Evolutionary conservation across 345 rosid genomes (phyloP).

Genomic region (Euphorbia pulcherrima): DNA sequence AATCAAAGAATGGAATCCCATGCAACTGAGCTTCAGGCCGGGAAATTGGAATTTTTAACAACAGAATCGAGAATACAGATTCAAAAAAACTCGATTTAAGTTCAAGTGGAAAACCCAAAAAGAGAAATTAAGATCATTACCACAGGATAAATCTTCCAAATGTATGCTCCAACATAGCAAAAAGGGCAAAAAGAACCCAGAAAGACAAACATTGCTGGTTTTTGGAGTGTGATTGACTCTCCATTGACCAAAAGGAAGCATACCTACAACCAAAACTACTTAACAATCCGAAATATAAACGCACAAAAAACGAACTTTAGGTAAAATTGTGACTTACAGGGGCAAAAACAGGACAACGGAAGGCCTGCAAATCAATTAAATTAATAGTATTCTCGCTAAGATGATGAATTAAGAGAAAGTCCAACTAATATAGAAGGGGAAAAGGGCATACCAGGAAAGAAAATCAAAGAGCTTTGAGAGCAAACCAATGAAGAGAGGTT

Average conservation of each 20-base stretch:
- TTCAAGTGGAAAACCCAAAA: neutral
- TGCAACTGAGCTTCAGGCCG: too few relatives aligned
- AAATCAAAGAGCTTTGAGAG: constrained; percentile 20
- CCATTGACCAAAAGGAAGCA: constrained; percentile 27
- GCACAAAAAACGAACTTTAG: neutral
- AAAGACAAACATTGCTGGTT: constrained; percentile 36
- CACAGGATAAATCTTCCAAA: constrained; percentile 19
- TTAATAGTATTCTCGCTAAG: neutral
- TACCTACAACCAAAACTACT: constrained; percentile 9
- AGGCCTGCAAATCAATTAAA: constrained; percentile 29
- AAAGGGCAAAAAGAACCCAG: constrained; percentile 35
- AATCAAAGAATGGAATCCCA: too few relatives aligned
- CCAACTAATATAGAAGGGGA: neutral
- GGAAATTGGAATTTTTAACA: too few relatives aligned
- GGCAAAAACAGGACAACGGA: constrained; percentile 33
- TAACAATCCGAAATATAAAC: neutral
- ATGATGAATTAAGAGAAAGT: neutral
- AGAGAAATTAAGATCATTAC: constrained; percentile 18
- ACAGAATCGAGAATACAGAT: too few relatives aligned
- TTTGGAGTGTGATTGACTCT: constrained; percentile 21
- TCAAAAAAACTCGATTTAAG: neutral
- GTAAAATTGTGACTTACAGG: constrained; percentile 23
- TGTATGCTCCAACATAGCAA: constrained; percentile 22
- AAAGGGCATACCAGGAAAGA: constrained; percentile 24
- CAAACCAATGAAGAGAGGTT: constrained; percentile 1